phyloP scores from a whole-genome alignment of 306 rosid genomes.

The Cicer bijugum region DNA sequence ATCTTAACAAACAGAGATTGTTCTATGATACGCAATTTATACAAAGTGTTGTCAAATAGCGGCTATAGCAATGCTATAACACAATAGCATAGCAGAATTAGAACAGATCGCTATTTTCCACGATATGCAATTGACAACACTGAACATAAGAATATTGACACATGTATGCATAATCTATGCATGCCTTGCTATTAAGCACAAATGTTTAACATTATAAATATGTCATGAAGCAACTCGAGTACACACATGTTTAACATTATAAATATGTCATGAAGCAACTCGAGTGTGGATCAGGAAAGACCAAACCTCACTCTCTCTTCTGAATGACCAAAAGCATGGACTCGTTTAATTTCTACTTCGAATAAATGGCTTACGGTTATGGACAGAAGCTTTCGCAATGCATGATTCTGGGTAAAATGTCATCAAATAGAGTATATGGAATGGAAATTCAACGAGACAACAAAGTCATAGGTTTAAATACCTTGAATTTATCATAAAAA shows the following conservation, averaged over 20 bases:
- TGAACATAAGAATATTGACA: neutral
- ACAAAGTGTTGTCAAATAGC: too few relatives aligned
- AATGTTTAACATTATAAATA: neutral
- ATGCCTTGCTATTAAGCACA: neutral
- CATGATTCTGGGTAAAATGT: neutral
- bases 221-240: neutral
- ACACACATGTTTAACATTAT: neutral
- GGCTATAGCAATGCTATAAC: too few relatives aligned
- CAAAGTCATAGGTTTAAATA: neutral
- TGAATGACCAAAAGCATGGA: slow-evolving; percentile 2
- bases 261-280: slow-evolving; percentile 7
- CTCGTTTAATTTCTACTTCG: neutral
- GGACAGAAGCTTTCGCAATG: neutral
- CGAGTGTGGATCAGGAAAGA: neutral
- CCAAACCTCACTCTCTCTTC: neutral
- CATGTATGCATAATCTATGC: neutral
- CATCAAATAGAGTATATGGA: slow-evolving; percentile 2
- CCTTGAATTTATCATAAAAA: neutral
- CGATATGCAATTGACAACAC: too few relatives aligned
- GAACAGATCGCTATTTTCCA: too few relatives aligned
- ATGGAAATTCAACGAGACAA: neutral
- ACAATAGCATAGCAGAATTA: too few relatives aligned
- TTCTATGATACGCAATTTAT: too few relatives aligned
- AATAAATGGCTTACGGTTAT: slow-evolving; percentile 8
- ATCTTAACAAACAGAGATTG: too few relatives aligned